These are phyloP conservation scores for Parastagonospora nodorum DNA, from an alignment of 2,329 filamentous ascomycete genomes.

Conservation along the genomic window DNA sequence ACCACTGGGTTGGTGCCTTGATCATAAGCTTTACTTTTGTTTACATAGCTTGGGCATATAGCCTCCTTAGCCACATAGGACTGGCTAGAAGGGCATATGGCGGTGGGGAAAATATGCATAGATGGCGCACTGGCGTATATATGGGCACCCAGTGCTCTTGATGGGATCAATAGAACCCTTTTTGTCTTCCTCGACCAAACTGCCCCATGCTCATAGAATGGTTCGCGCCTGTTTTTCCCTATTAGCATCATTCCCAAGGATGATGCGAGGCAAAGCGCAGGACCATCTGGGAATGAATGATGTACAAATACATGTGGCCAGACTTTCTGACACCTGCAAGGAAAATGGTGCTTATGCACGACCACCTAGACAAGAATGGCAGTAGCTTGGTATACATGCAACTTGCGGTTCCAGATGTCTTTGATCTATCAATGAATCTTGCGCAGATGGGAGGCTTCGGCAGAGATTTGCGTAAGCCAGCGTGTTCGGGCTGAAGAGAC, in stretches of 20 bases:
- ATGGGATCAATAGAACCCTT: neutral
- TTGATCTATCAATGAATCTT: too few relatives aligned
- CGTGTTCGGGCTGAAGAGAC: too few relatives aligned
- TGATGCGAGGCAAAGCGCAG: conserved; percentile 1
- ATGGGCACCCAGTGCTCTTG: neutral
- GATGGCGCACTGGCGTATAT: neutral
- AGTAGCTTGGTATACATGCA: neutral
- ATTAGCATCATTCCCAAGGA: neutral
- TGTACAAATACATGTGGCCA: neutral
- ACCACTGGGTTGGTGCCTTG: too few relatives aligned
- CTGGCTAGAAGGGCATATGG: neutral
- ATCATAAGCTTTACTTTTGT: too few relatives aligned
- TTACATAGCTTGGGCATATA: too few relatives aligned
- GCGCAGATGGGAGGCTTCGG: too few relatives aligned
- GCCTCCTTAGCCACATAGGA: neutral
- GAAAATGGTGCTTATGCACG: conserved; percentile 6
- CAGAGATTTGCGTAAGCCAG: too few relatives aligned
- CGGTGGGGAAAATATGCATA: neutral
- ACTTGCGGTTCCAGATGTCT: neutral
- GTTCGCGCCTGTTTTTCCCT: too few relatives aligned
- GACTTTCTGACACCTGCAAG: neutral
- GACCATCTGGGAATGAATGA: neutral
- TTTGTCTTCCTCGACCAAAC: neutral
- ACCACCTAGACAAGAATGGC: neutral
- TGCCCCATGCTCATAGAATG: too few relatives aligned